A percentile compares a stretch with the other conserved stretches of the same genome.
These are phyloP conservation scores for Penicillium aurantiogriseum DNA, from an alignment of 2,329 filamentous ascomycete genomes.

Conservation along the genomic window DNA sequence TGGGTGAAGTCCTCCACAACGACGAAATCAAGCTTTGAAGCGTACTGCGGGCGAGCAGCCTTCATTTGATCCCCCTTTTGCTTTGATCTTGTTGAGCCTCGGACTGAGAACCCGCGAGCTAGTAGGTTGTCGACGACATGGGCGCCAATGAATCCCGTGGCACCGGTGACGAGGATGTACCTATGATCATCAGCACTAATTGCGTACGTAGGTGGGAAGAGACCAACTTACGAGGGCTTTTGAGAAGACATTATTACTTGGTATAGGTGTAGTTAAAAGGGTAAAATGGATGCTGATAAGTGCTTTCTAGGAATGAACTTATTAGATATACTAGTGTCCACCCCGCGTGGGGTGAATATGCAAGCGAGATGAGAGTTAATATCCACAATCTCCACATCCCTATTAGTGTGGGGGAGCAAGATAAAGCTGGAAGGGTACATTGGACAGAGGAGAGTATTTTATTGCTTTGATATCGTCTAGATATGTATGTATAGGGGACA, in stretches of 20 bases:
- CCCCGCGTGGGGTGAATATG: conserved; percentile 5
- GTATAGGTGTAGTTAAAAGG: not conserved
- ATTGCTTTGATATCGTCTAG: not conserved
- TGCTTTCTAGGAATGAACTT: not conserved
- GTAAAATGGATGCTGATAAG: not conserved
- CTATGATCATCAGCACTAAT: conserved; percentile 2
- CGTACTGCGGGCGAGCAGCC: conserved; percentile 38
- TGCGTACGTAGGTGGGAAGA: rapidly evolving
- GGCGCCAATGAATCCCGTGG: conserved; percentile 32
- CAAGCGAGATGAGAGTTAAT: not conserved
- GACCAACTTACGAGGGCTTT: conserved; percentile 3
- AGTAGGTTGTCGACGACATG: conserved; percentile 30
- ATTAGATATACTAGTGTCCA: not conserved
- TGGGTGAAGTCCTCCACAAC: conserved; percentile 46
- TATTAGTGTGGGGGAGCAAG: conserved; percentile 1
- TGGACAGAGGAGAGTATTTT: not conserved
- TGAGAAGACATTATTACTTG: conserved; percentile 1
- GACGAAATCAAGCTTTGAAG: conserved; percentile 43
- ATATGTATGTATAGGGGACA: not conserved
- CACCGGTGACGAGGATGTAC: conserved; percentile 28
- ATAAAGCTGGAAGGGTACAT: not conserved
- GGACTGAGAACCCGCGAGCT: conserved; percentile 23
- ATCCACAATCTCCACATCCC: not conserved
- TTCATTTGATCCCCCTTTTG: conserved; percentile 36
- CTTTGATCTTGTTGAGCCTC: conserved; percentile 24